Conservation (phyloP, 306 rosid genomes). For the Cyclanthera cordifolia region DNA sequence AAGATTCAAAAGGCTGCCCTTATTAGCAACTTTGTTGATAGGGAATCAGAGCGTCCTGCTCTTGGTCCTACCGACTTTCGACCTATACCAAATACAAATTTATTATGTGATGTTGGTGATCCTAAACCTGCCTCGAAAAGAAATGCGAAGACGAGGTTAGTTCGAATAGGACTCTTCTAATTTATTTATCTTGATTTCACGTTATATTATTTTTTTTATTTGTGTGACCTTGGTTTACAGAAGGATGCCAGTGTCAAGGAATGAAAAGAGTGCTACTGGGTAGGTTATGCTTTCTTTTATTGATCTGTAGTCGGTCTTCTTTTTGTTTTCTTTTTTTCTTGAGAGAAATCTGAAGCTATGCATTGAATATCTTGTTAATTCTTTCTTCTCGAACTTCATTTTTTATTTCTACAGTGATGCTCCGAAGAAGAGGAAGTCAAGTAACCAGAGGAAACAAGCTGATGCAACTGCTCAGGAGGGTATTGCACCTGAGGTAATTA, state of each 20-base stretch:
- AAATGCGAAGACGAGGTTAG: constrained; percentile 37
- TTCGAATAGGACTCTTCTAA: not conserved
- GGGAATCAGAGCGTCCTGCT: constrained; percentile 78
- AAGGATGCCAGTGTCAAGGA: constrained; percentile 1
- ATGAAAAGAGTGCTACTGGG: constrained; percentile 17
- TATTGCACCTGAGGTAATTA: constrained; percentile 3
- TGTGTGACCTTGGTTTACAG: constrained; percentile 1
- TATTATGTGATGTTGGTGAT: constrained; percentile 20
- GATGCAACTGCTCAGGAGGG: constrained; percentile 1
- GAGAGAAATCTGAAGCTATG: not conserved
- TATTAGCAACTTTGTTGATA: constrained; percentile 65
- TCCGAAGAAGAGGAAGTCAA: constrained; percentile 25
- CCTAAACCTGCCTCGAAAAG: constrained; percentile 17
- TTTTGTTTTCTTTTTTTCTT: not conserved
- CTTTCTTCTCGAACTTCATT: not conserved
- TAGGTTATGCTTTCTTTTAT: constrained; percentile 6
- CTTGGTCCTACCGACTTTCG: constrained; percentile 50
- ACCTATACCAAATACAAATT: constrained; percentile 28
- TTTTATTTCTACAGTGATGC: constrained; percentile 25
- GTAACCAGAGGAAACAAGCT: constrained; percentile 22
- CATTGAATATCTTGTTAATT: not conserved
- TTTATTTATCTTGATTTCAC: not conserved
- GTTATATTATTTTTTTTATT: constrained; percentile 4
- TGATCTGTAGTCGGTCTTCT: not conserved
- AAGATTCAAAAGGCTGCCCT: constrained; percentile 47